Evolutionary conservation across 202 grass and related monocot genomes (phyloP).

Genomic region (Sporobolus alterniflorus): DNA sequence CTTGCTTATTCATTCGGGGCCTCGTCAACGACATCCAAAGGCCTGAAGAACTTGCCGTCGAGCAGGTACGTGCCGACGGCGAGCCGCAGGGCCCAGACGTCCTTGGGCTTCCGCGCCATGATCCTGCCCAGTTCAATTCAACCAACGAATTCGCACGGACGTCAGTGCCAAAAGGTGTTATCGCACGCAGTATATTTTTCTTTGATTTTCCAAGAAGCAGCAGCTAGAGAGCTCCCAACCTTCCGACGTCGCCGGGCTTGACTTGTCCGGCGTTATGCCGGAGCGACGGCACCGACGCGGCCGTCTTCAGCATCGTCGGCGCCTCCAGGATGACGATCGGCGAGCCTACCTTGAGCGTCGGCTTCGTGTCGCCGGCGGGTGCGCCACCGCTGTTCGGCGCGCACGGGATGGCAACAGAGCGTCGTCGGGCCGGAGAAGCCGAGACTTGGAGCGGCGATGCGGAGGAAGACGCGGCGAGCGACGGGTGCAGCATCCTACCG

Average conservation of each 20-base stretch:
- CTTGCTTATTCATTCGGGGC: constrained; percentile 2
- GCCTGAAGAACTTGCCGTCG: constrained; percentile 77
- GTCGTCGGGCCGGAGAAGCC: background rate
- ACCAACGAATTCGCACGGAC: background rate
- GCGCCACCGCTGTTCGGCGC: background rate
- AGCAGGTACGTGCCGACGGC: constrained; percentile 72
- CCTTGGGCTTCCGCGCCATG: constrained; percentile 78
- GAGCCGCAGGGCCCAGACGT: constrained; percentile 92
- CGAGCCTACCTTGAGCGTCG: constrained; percentile 62
- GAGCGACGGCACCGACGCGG: constrained; percentile 76
- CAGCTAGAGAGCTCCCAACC: constrained; percentile 23
- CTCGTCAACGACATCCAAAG: constrained; percentile 49
- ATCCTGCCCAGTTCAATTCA: constrained; percentile 40
- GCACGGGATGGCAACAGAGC: constrained; percentile 19
- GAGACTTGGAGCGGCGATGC: background rate
- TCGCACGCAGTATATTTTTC: background rate
- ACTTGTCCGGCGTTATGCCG: constrained; percentile 66
- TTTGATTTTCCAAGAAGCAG: background rate
- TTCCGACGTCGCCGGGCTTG: constrained; percentile 86
- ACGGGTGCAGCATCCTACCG: background rate
- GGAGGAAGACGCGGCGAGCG: background rate
- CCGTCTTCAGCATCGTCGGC: constrained; percentile 77
- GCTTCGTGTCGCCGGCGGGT: background rate
- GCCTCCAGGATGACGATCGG: constrained; percentile 67
- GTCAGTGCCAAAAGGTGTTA: background rate